Evolutionary conservation across 2,329 filamentous ascomycete species (phyloP).

Genomic region (Penicillium freii): DNA sequence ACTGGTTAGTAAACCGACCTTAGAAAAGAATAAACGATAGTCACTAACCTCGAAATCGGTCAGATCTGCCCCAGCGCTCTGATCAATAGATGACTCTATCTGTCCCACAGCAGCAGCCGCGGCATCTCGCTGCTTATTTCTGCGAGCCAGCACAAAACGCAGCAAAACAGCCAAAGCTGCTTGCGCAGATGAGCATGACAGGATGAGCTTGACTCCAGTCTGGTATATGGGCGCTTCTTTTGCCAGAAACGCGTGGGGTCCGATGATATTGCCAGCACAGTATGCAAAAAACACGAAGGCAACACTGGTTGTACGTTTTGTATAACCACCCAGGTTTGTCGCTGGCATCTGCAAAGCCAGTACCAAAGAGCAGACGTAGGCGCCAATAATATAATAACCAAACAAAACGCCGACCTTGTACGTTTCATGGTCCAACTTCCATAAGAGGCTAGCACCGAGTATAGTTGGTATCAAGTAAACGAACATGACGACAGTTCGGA

Average conservation of each 20-base stretch:
- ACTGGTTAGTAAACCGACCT: not conserved
- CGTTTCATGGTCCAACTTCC: constrained; percentile 47
- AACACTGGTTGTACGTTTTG: constrained; percentile 50
- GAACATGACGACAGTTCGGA: constrained; percentile 54
- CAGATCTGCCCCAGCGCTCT: constrained; percentile 23
- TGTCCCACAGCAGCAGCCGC: not conserved
- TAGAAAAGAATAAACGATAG: not conserved
- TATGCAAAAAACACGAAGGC: constrained; percentile 48
- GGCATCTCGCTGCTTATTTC: constrained; percentile 23
- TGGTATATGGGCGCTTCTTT: constrained; percentile 48
- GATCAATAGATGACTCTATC: not conserved
- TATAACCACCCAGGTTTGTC: constrained; percentile 49
- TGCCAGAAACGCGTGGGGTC: constrained; percentile 46
- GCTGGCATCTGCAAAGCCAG: constrained; percentile 48
- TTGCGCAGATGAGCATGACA: constrained; percentile 35
- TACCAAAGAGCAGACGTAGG: constrained; percentile 54
- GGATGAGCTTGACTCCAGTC: constrained; percentile 53
- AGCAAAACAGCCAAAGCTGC: constrained; percentile 20
- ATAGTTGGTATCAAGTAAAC: constrained; percentile 54
- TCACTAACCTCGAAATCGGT: constrained; percentile 31
- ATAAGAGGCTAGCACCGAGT: constrained; percentile 50
- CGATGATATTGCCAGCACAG: constrained; percentile 48
- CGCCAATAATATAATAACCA: constrained; percentile 52
- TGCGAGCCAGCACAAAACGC: constrained; percentile 16
- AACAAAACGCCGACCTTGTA: constrained; percentile 50